Conservation (phyloP, 1,284 basidiomycete genomes). For the Schizophyllum commune region DNA sequence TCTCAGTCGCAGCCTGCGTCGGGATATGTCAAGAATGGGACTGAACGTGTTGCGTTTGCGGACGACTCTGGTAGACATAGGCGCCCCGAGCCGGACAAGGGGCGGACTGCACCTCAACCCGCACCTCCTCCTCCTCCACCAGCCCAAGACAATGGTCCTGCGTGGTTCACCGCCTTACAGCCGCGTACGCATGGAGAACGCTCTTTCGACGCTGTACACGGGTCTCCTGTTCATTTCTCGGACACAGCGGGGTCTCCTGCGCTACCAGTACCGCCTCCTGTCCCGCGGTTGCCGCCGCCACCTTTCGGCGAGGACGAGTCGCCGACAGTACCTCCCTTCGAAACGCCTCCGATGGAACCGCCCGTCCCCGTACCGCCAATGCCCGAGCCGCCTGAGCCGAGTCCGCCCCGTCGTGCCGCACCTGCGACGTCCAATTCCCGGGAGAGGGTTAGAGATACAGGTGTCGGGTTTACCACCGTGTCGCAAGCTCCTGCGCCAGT, state of each 20-base stretch:
- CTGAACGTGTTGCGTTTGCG: not conserved
- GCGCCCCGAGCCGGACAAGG: not conserved
- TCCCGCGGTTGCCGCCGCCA: not conserved
- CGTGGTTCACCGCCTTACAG: not conserved
- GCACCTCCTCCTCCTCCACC: not conserved
- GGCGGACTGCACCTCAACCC: not conserved
- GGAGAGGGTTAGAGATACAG: not conserved
- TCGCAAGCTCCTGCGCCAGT: not conserved
- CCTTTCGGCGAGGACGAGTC: not conserved
- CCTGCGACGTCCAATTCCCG: not conserved
- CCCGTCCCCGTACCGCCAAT: not conserved
- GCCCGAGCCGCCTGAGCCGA: not conserved
- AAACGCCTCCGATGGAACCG: not conserved
- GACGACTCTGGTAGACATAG: not conserved
- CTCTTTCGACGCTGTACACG: not conserved
- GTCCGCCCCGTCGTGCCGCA: not conserved
- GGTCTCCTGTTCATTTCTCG: not conserved
- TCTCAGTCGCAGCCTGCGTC: not conserved
- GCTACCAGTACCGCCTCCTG: not conserved
- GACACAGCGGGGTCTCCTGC: not conserved
- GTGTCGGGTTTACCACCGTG: not conserved
- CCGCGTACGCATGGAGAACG: not conserved
- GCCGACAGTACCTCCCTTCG: not conserved
- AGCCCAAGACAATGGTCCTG: not conserved
- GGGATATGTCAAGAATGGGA: not conserved